A percentile compares a stretch with the other conserved stretches of the same genome.
These are phyloP conservation scores for Nowakowskiella sp. DNA, from an alignment of 192 early-diverging fungal species.

Conservation along the genomic window DNA sequence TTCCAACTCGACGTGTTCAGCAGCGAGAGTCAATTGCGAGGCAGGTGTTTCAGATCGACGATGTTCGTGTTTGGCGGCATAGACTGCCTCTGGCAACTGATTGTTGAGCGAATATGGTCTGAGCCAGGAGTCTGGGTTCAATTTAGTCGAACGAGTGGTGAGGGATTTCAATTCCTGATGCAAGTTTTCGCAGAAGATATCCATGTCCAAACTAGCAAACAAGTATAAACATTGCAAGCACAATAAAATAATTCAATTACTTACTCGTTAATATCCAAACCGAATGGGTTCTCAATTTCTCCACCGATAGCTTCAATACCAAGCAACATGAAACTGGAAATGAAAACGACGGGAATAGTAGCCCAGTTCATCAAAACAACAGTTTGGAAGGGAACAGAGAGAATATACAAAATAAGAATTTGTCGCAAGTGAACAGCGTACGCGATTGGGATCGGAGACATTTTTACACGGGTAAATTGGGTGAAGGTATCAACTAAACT, in stretches of 20 bases:
- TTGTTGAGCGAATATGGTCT: too few relatives aligned
- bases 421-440: slow-evolving; percentile 88
- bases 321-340: slow-evolving; percentile 64
- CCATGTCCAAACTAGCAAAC: slow-evolving; percentile 18
- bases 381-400: slow-evolving; percentile 76
- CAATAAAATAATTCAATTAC: slow-evolving; percentile 48
- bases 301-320: slow-evolving; percentile 80
- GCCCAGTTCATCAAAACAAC: slow-evolving; percentile 39
- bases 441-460: slow-evolving; percentile 79
- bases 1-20: too few relatives aligned
- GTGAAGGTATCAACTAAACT: slow-evolving; percentile 49
- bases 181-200: slow-evolving; percentile 30
- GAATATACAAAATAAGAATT: slow-evolving; percentile 63
- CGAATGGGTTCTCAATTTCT: slow-evolving; percentile 93
- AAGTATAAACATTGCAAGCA: too few relatives aligned
- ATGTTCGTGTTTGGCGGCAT: too few relatives aligned
- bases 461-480: slow-evolving; percentile 73
- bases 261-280: slow-evolving; percentile 69
- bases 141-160: slow-evolving; percentile 12
- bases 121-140: slow-evolving; percentile 16
- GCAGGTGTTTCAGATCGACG: too few relatives aligned
- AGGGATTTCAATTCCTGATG: slow-evolving; percentile 25
- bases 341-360: slow-evolving; percentile 59
- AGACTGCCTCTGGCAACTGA: too few relatives aligned
- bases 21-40: too few relatives aligned